These are phyloP conservation scores for Neurospora terricola DNA, from an alignment of 495 filamentous ascomycete species.

Conservation along the genomic window DNA sequence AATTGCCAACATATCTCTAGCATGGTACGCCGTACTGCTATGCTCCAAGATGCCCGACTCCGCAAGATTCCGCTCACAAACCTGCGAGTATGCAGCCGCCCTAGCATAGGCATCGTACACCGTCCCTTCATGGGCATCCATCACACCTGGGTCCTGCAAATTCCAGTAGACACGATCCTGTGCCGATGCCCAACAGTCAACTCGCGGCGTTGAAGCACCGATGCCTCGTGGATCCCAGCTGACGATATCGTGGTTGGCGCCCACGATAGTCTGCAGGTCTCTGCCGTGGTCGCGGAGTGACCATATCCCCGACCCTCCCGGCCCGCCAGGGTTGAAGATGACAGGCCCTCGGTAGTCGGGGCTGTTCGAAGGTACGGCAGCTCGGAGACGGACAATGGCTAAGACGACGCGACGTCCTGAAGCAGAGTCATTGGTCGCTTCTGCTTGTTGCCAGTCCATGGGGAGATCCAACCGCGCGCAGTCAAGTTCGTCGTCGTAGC, in stretches of 20 bases:
- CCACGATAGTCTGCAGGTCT: constrained; percentile 36
- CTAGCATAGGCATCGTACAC: constrained; percentile 31
- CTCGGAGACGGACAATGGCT: constrained; percentile 37
- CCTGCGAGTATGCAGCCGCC: constrained; percentile 25
- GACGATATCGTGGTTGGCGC: constrained; percentile 38
- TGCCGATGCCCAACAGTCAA: constrained; percentile 32
- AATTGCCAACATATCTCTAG: constrained; percentile 34
- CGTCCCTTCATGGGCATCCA: constrained; percentile 30
- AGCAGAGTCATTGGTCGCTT: neutral
- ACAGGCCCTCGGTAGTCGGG: constrained; percentile 35
- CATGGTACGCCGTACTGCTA: constrained; percentile 30
- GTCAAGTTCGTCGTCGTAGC: constrained; percentile 21
- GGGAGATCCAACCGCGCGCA: constrained; percentile 35
- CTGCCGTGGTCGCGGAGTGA: constrained; percentile 25
- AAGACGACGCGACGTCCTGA: constrained; percentile 21
- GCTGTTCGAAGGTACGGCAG: constrained; percentile 14
- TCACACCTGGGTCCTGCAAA: constrained; percentile 25
- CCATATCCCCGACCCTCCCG: constrained; percentile 38
- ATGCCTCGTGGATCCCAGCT: constrained; percentile 43
- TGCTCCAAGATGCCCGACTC: constrained; percentile 21
- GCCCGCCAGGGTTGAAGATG: constrained; percentile 45
- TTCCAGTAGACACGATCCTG: constrained; percentile 28
- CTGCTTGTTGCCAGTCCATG: constrained; percentile 32
- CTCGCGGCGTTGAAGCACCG: constrained; percentile 30
- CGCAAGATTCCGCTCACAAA: constrained; percentile 21